Percentiles rank a stretch among this genome's conserved stretches.
These are phyloP conservation scores for Podospora tetraspora DNA, from an alignment of 495 filamentous ascomycete genomes.

Conservation along the genomic window DNA sequence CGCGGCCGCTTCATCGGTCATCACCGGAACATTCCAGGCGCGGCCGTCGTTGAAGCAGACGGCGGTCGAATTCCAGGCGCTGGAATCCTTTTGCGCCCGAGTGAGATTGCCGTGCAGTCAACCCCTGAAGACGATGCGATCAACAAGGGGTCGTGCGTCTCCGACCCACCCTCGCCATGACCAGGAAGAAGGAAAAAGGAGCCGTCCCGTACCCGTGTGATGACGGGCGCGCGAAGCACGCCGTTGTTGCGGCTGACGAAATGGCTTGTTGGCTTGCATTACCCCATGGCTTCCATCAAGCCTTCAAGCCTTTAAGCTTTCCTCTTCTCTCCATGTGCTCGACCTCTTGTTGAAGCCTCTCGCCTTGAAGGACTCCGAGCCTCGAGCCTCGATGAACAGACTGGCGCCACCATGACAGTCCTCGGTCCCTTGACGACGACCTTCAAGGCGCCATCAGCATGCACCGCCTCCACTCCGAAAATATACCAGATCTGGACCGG, in stretches of 20 bases:
- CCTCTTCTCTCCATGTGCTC: neutral
- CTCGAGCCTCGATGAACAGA: slow-evolving; percentile 16
- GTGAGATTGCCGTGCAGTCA: neutral
- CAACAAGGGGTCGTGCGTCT: slow-evolving; percentile 1
- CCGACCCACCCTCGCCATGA: neutral
- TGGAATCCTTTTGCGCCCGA: neutral
- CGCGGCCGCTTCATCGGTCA: neutral
- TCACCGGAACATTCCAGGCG: neutral
- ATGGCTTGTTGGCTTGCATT: slow-evolving; percentile 17
- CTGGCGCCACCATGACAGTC: slow-evolving; percentile 26
- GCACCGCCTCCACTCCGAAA: slow-evolving; percentile 20
- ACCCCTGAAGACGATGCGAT: neutral
- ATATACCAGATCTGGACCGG: slow-evolving; percentile 24
- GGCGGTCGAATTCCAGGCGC: neutral
- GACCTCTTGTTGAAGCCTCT: neutral
- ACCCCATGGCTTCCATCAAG: slow-evolving; percentile 6
- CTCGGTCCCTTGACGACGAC: slow-evolving; percentile 32
- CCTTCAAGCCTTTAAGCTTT: neutral
- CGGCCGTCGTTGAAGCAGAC: neutral
- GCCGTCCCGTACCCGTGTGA: slow-evolving; percentile 1
- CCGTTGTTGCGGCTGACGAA: neutral
- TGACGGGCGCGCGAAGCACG: neutral
- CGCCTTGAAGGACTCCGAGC: neutral
- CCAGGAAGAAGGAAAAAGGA: neutral
- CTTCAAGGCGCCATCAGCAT: slow-evolving; percentile 26